phyloP scores from a whole-genome alignment of 2,329 filamentous ascomycete species.

The Atkinsonella texensis region DNA sequence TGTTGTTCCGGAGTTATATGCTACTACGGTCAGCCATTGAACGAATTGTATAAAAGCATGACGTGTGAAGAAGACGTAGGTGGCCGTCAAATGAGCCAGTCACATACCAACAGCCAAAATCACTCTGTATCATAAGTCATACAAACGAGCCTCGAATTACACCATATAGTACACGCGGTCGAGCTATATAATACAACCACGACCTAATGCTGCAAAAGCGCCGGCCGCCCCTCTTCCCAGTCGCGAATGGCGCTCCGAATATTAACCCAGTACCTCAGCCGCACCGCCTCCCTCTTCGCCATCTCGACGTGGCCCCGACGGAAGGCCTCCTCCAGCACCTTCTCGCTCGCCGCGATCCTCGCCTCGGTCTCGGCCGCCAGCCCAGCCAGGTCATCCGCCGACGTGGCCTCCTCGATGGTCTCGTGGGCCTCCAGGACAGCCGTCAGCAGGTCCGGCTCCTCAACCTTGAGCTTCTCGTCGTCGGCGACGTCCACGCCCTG shows the following conservation, averaged over 20 bases:
- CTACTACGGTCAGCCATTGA: too few species aligned
- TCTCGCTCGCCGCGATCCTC: constrained; percentile 53
- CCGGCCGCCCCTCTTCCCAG: constrained; percentile 68
- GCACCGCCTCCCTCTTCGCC: constrained; percentile 62
- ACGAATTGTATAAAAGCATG: too few species aligned
- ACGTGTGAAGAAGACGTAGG: too few species aligned
- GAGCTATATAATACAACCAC: not conserved
- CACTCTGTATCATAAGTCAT: too few species aligned
- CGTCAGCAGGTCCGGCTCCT: constrained; percentile 59
- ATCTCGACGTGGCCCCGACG: constrained; percentile 48
- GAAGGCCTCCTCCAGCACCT: constrained; percentile 52
- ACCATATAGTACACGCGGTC: too few species aligned
- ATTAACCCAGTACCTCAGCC: constrained; percentile 82
- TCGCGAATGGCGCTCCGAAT: constrained; percentile 67
- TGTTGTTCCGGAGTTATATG: too few species aligned
- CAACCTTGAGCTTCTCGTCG: constrained; percentile 63
- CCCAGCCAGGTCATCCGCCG: constrained; percentile 49
- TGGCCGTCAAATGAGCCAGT: too few species aligned
- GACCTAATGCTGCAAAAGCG: constrained; percentile 37
- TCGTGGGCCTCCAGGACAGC: constrained; percentile 71
- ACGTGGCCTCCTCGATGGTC: constrained; percentile 57
- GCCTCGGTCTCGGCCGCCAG: constrained; percentile 55
- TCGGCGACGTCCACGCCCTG: constrained; percentile 66
- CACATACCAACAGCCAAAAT: too few species aligned
- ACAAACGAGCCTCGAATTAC: too few species aligned